Base-by-base conservation (phyloP, 495 filamentous ascomycete species). In the Penicillium riverlandense region DNA sequence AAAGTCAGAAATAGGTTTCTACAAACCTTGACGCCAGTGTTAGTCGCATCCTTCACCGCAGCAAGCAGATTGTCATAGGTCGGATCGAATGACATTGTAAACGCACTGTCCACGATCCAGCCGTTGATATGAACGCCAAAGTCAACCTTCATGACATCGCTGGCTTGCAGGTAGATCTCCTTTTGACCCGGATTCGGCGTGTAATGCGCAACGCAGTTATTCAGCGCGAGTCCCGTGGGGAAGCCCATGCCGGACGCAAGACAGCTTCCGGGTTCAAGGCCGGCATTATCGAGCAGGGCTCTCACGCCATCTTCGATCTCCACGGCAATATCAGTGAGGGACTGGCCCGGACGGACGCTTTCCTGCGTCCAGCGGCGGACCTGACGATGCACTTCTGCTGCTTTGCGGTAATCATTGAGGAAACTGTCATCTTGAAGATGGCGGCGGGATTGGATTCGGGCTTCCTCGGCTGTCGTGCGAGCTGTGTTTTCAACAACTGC, bases 121-220 rank as follows among this genome's bases (percentile, higher is more conserved):
- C 80, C 80, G 48, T 82, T 82, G 49, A 84, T 58, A 43, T 84
- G 80, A 29, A 80, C 77, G 27, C 80, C 80, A 52, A 83, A 80
- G 52, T 84, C 80, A n/a, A 84, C 75, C 49, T 81, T 84, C 75
- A 84, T 75, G 9, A 84, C 78, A 60, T 84, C 78, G 11, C 71
- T 69, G 40, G 71, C 38, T 34, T 78, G 55, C 38, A 84, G 52
- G 37, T 82, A 55, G 48, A 74, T 70, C 7, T 66, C 61, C 61
- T 80, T 81, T 47, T 77, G 73, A 6, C 79, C 78, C 0, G 79
- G 76, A 50, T 84, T 84, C 8, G 80, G 80, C 1, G 76, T 79
- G 49, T 74, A 83, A 52, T 84, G 80, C 8, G 80, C 80, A 9
- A 76, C 79, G 45, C 69, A 73, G 48, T 82, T 68, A 46, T 84